Conservation (phyloP, 2,329 filamentous ascomycete species). For the Trichoderma sp. region DNA sequence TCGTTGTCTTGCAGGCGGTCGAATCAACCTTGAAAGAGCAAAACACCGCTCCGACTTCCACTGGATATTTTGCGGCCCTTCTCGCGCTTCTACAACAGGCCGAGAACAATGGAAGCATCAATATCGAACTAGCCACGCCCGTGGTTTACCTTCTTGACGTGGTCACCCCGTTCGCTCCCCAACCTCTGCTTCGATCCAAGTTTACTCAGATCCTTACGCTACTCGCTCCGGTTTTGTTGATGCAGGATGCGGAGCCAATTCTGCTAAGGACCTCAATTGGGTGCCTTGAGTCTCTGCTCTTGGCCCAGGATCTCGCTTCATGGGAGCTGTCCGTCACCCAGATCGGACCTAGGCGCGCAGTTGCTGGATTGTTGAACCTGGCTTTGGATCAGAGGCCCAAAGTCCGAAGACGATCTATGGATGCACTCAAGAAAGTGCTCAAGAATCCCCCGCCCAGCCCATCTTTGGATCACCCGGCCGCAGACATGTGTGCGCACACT, state of each 20-base stretch:
- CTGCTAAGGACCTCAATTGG: slow-evolving; percentile 87
- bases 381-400: slow-evolving; percentile 89
- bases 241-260: slow-evolving; percentile 82
- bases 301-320: slow-evolving; percentile 83
- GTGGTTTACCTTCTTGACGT: slow-evolving; percentile 96
- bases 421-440: slow-evolving; percentile 82
- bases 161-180: slow-evolving; percentile 81
- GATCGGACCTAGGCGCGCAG: slow-evolving; percentile 82
- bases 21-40: slow-evolving; percentile 92
- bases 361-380: slow-evolving; percentile 82
- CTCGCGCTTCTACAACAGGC: slow-evolving; percentile 84
- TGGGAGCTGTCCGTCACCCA: slow-evolving; percentile 87
- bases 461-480: slow-evolving; percentile 89
- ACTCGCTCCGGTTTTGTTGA: slow-evolving; percentile 80
- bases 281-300: slow-evolving; percentile 86
- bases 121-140: slow-evolving; percentile 81
- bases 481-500: slow-evolving; percentile 94
- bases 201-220: slow-evolving; percentile 91
- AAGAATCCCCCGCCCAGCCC: slow-evolving; percentile 87
- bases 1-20: slow-evolving; percentile 84
- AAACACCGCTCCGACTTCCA: slow-evolving; percentile 79
- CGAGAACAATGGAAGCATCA: slow-evolving; percentile 67
- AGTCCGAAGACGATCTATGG: slow-evolving; percentile 89
- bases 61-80: slow-evolving; percentile 94
- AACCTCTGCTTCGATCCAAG: slow-evolving; percentile 87